Conservation (phyloP, 495 filamentous ascomycete species). For the Cercophora newfieldiana region DNA sequence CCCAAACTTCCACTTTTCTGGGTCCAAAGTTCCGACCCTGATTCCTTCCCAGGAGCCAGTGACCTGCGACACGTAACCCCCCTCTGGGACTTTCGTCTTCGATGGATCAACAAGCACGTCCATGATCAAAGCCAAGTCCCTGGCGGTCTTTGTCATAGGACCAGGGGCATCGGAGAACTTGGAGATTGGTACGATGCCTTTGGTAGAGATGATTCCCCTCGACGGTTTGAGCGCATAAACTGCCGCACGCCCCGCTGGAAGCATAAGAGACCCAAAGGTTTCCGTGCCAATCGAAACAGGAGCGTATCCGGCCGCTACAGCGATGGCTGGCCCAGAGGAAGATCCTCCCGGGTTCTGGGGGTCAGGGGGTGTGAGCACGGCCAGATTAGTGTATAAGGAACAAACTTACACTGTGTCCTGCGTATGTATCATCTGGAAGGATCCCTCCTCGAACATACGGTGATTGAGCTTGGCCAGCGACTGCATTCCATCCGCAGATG, state of each 20-base stretch:
- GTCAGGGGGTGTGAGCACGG: not conserved
- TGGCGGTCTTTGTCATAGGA: not conserved
- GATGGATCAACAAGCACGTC: not conserved
- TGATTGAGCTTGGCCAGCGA: constrained; percentile 4
- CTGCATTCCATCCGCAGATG: not conserved
- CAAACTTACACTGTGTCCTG: constrained; percentile 5
- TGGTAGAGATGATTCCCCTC: not conserved
- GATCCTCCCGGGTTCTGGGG: constrained; percentile 31
- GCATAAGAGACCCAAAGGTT: constrained; percentile 47
- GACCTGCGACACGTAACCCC: not conserved
- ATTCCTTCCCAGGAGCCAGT: constrained; percentile 3
- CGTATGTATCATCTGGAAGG: not conserved
- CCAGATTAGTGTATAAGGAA: not conserved
- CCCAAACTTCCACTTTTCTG: not conserved
- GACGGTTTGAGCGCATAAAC: constrained; percentile 39
- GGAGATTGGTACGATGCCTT: not conserved
- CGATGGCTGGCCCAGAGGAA: constrained; percentile 49
- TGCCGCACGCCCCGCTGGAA: constrained; percentile 40
- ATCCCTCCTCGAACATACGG: constrained; percentile 3
- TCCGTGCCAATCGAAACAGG: constrained; percentile 49
- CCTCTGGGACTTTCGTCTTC: not conserved
- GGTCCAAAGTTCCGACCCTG: constrained; percentile 4
- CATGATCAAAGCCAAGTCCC: not conserved
- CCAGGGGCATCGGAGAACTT: not conserved
- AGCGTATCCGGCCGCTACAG: constrained; percentile 46